Evolutionary conservation across 2,329 filamentous ascomycete genomes (phyloP).

Genomic region (Penicillium sp.): DNA sequence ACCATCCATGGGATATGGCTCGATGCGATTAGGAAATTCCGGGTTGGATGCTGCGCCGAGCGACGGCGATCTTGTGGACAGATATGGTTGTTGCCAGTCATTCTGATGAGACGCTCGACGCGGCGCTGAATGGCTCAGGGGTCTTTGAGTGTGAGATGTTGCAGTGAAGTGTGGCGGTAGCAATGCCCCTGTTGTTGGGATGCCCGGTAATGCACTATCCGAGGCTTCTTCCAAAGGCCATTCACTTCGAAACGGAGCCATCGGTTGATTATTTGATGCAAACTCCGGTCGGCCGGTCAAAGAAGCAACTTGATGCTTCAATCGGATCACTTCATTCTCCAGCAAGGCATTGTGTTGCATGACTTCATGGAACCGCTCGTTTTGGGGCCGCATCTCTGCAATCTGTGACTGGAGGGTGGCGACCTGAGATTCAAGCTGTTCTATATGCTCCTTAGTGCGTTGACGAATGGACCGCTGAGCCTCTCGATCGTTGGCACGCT

Average conservation of each 20-base stretch:
- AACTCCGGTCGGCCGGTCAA: slow-evolving; percentile 25
- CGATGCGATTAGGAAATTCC: slow-evolving; percentile 26
- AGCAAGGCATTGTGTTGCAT: slow-evolving; percentile 54
- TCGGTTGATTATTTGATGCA: slow-evolving; percentile 16
- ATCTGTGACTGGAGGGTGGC: slow-evolving; percentile 31
- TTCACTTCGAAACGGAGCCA: slow-evolving; percentile 3
- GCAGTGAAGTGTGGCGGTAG: slow-evolving; percentile 27
- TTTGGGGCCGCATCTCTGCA: slow-evolving; percentile 50
- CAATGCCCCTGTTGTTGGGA: slow-evolving; percentile 18
- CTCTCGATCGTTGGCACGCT: slow-evolving; percentile 60
- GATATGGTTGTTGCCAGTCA: slow-evolving; percentile 30
- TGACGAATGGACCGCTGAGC: slow-evolving; percentile 60
- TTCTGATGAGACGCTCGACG: slow-evolving; percentile 27
- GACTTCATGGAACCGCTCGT: slow-evolving; percentile 53
- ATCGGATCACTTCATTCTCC: slow-evolving; percentile 54
- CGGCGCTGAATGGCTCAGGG: slow-evolving; percentile 24
- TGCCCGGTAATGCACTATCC: slow-evolving; percentile 7
- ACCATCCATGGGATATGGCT: slow-evolving; percentile 22
- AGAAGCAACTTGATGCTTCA: slow-evolving; percentile 49
- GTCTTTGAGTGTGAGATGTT: slow-evolving; percentile 19
- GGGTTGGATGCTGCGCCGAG: slow-evolving; percentile 28
- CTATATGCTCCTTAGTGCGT: slow-evolving; percentile 59
- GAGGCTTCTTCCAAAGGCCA: slow-evolving; percentile 23
- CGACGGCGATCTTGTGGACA: slow-evolving; percentile 28
- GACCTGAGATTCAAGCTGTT: slow-evolving; percentile 52